Conservation (phyloP, 192 early-diverging fungal genomes). For the Mortierella claussenii region DNA sequence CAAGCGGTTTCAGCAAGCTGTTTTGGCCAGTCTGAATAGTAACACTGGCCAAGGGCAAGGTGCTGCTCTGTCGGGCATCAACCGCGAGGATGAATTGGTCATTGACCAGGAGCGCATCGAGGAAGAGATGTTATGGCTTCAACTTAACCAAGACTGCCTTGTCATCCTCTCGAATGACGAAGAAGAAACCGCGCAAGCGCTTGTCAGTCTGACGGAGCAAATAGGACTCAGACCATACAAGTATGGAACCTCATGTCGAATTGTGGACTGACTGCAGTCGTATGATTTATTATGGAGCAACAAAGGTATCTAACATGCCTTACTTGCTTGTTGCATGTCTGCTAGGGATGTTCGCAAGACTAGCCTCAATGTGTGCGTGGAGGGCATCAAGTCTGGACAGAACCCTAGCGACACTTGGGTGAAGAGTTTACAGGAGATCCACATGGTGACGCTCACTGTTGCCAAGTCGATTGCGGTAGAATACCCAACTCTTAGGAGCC, state of each 20-base stretch:
- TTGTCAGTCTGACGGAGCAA: conserved; percentile 52
- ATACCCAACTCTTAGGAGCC: conserved; percentile 48
- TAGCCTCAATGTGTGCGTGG: conserved; percentile 25
- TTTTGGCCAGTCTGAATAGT: not conserved
- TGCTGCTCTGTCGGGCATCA: not conserved
- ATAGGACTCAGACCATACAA: conserved; percentile 48
- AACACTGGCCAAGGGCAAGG: not conserved
- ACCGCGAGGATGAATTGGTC: not conserved
- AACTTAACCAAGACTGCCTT: conserved; percentile 51
- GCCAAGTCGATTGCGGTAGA: conserved; percentile 49
- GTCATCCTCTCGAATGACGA: conserved; percentile 40
- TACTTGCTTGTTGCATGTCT: not conserved
- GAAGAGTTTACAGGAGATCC: conserved; percentile 58
- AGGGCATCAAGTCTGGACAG: conserved; percentile 41
- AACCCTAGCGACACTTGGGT: conserved; percentile 50
- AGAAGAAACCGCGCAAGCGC: conserved; percentile 45
- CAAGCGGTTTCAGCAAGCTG: conserved; percentile 19
- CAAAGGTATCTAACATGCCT: too few relatives aligned
- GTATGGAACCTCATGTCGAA: too few relatives aligned
- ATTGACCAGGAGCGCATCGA: conserved; percentile 36
- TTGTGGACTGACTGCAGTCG: too few relatives aligned
- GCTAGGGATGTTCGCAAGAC: conserved; percentile 2
- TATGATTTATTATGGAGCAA: too few relatives aligned
- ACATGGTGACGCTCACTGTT: conserved; percentile 48
- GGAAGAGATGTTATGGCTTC: conserved; percentile 37